Percentiles rank a stretch among this genome's conserved stretches.
phyloP scores from a whole-genome alignment of 2,329 filamentous ascomycete genomes.

The Colletotrichum tropicale region DNA sequence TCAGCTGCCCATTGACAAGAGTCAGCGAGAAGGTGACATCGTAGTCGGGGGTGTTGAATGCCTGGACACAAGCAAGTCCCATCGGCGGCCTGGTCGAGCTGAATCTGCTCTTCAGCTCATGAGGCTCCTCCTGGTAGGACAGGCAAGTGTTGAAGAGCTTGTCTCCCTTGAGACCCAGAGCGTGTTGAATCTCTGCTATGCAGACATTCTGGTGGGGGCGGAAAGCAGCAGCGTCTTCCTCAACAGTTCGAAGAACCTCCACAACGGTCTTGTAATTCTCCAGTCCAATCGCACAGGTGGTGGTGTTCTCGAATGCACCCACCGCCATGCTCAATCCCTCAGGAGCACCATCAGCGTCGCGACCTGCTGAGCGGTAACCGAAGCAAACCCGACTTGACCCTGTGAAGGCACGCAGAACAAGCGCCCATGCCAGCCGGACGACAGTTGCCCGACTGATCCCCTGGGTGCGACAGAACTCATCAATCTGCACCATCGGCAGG shows the following conservation, averaged over 20 bases:
- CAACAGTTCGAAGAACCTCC: constrained; percentile 33
- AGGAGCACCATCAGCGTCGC: constrained; percentile 46
- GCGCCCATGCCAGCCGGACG: constrained; percentile 63
- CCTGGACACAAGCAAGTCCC: constrained; percentile 37
- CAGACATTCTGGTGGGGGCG: constrained; percentile 49
- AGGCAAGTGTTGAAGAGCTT: constrained; percentile 57
- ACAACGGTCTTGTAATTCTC: constrained; percentile 34
- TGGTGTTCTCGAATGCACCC: constrained; percentile 49
- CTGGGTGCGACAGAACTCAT: constrained; percentile 45
- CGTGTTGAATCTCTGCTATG: constrained; percentile 51
- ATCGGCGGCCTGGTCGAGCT: constrained; percentile 29
- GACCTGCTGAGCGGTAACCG: constrained; percentile 52
- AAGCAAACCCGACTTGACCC: constrained; percentile 59
- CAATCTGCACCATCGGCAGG: constrained; percentile 42
- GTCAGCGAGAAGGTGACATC: constrained; percentile 51
- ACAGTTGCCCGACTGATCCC: constrained; percentile 52
- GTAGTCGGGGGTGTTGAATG: constrained; percentile 49
- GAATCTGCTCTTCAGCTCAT: constrained; percentile 37
- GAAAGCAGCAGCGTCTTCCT: constrained; percentile 32
- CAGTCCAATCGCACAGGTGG: constrained; percentile 39
- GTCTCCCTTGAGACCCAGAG: constrained; percentile 44
- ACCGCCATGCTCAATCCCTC: constrained; percentile 45
- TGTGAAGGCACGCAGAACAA: constrained; percentile 60
- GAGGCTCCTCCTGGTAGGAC: constrained; percentile 47
- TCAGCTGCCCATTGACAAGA: constrained; percentile 44